Base-by-base conservation (phyloP, 371 early-diverging fungal species). In the Rhizopus arrhizus region DNA sequence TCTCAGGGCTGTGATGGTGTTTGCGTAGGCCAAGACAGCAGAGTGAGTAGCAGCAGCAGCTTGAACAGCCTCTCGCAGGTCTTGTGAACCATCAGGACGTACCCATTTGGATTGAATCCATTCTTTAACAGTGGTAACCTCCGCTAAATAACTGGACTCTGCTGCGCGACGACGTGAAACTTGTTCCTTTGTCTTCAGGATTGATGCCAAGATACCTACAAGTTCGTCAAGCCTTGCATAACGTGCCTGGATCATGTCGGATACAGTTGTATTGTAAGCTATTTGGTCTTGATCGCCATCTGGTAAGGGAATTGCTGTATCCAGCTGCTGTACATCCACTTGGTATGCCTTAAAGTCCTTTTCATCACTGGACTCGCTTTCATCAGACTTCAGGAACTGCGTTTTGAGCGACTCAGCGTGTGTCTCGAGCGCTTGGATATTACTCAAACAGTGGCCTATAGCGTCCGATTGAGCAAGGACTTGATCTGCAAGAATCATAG, bases 101-200 rank as follows among this genome's bases (percentile, higher is more conserved):
- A 2, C 9, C 15, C 46, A 15, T 32, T 59, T 59, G 10, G 50
- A 32, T 34, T 53, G 16, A 3, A 77, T 75, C 80, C 80, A 80
- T 35, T 58, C 68, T 10, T 62, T 40, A 12, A 75, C 64, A n/a
- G 42, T 61, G 6, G 46, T 40, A 1, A 72, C 75, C 49, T 80
- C 76, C 1, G 66, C 52, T 29, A 66, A 38, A 10, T 74, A 80
- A 7, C 72, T 59, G n/a, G 66, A 68, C 12, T 71, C 69, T 0
- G 73, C 70, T 29, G 73, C 73, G 16, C 66, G 63, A 12, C 72
- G 66, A 47, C 74, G 70, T 8, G 75, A 72, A 6, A 68, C 51
- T 3, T 68, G 43, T 50, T 75, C 68, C 22, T 68, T 70, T 2
- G 73, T 62, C 34, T 75, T 58, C 3, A 73, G 49, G 15, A 72